These are phyloP conservation scores for Boletus huronensis DNA, from an alignment of 768 basidiomycete species.

Conservation along the genomic window DNA sequence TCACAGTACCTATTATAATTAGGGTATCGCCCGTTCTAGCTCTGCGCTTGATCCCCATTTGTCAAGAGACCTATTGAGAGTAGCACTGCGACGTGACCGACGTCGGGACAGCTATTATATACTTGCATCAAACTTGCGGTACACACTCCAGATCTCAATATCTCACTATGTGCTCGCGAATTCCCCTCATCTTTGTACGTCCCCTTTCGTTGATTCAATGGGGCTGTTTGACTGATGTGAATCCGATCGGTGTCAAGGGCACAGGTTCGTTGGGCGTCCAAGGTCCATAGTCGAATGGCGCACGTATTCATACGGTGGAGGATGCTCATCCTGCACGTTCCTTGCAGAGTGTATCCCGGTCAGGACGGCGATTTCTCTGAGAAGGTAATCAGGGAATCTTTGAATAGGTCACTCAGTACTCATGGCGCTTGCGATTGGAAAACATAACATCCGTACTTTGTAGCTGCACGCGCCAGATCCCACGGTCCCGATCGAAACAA, in stretches of 20 bases:
- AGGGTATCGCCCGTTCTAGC: no score
- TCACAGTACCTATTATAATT: no score
- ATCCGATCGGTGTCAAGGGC: constrained; percentile 10
- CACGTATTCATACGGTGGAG: constrained; percentile 17
- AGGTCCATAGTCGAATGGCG: constrained; percentile 19
- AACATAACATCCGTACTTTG: constrained; percentile 10
- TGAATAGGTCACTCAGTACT: constrained; percentile 16
- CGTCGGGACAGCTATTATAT: background rate
- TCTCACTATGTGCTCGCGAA: constrained; percentile 1
- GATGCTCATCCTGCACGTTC: background rate
- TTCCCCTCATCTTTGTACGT: constrained; percentile 15
- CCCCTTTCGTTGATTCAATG: background rate
- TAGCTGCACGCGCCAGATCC: constrained; percentile 50
- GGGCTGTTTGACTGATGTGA: background rate
- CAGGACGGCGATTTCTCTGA: constrained; percentile 7
- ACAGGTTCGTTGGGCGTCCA: constrained; percentile 19
- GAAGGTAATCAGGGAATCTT: constrained; percentile 8
- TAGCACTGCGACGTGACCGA: no score
- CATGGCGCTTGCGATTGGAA: constrained; percentile 7
- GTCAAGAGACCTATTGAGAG: no score
- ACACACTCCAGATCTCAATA: background rate
- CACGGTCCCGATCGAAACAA: constrained; percentile 40
- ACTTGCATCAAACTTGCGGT: background rate
- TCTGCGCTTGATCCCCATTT: no score
- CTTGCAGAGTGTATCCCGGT: constrained; percentile 5